These are phyloP conservation scores for Aphanocladium album DNA, from an alignment of 2,329 filamentous ascomycete genomes.

Conservation along the genomic window DNA sequence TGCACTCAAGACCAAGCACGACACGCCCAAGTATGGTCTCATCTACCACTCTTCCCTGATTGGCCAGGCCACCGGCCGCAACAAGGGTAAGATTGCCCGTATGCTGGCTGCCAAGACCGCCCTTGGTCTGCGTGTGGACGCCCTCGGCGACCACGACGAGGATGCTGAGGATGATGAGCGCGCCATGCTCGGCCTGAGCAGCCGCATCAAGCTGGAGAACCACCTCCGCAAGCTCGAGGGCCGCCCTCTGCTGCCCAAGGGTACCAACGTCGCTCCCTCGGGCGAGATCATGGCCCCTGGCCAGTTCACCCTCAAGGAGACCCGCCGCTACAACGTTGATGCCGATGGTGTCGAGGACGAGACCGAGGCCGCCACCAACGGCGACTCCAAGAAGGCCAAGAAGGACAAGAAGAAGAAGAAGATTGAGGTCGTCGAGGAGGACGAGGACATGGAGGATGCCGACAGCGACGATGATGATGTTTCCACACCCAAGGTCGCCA, in stretches of 20 bases:
- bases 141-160: conserved; percentile 54
- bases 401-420: conserved; percentile 40
- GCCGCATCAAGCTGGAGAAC: conserved; percentile 69
- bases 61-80: conserved; percentile 93
- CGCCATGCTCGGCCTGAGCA: conserved; percentile 68
- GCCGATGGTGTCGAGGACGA: conserved; percentile 76
- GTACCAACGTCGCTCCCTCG: conserved; percentile 68
- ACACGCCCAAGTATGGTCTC: conserved; percentile 96
- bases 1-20: conserved; percentile 97
- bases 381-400: conserved; percentile 35
- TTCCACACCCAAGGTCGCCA: conserved; percentile 32
- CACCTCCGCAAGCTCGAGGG: conserved; percentile 76
- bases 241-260: conserved; percentile 77
- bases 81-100: conserved; percentile 99
- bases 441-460: conserved; percentile 27
- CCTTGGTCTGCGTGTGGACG: conserved; percentile 88
- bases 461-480: conserved; percentile 27
- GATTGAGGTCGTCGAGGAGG: conserved; percentile 36
- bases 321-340: conserved; percentile 89
- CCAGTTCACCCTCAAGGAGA: conserved; percentile 90
- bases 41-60: conserved; percentile 92
- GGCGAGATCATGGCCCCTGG: conserved; percentile 58
- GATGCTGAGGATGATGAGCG: conserved; percentile 86
- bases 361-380: conserved; percentile 38
- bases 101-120: conserved; percentile 92